Evolutionary conservation across 2,329 filamentous ascomycete genomes (phyloP), one percentile per base, ranked within the genome.

Genomic region (Colletotrichum limetticola): DNA sequence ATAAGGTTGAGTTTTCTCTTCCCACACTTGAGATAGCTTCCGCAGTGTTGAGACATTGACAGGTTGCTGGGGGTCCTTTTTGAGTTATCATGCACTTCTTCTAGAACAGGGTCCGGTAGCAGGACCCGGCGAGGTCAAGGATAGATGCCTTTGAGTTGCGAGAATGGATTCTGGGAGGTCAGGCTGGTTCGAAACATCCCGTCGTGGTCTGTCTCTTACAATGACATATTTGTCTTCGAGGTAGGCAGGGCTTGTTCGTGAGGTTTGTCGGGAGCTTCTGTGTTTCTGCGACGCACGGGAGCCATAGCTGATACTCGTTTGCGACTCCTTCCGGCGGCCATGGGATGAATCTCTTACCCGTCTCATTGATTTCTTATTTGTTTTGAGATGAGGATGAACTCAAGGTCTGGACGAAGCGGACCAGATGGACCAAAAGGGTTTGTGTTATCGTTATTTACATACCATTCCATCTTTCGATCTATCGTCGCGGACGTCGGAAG

Each of bases 271-370:
- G 71, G 55, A 55, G n/a, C 32, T 28, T 61, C 60, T 61, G 66
- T 37, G 19, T 30, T 35, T 65, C 67, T 73, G 71, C 61, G 67
- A 71, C 67, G 67, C 19, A 58, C 6, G 67, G 26, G 19, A 26
- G 66, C 46, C 71, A 73, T 56, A 71, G 56, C 71, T 73, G 71
- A 73, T 70, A 73, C 71, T 71, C 66, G 56, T 73, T 58, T 73
- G 71, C 71, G 66, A 73, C 71, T 73, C 61, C 42, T 59, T 63
- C 55, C 46, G 55, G 9, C 1, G 35, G 19, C 42, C 24, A 61
- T 66, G 56, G 53, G 71, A 73, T 57, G 71, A 73, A 65, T 73
- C 71, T 71, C 71, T 30, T 57, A 73, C 71, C 60, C n/a, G 46
- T 65, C 60, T 71, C 55, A 73, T 52, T 16, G 12, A n/a, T n/a